Percentiles rank a stretch among this genome's conserved stretches.
phyloP scores from a whole-genome alignment of 2,329 filamentous ascomycete species.

The Aureobasidium vineae region DNA sequence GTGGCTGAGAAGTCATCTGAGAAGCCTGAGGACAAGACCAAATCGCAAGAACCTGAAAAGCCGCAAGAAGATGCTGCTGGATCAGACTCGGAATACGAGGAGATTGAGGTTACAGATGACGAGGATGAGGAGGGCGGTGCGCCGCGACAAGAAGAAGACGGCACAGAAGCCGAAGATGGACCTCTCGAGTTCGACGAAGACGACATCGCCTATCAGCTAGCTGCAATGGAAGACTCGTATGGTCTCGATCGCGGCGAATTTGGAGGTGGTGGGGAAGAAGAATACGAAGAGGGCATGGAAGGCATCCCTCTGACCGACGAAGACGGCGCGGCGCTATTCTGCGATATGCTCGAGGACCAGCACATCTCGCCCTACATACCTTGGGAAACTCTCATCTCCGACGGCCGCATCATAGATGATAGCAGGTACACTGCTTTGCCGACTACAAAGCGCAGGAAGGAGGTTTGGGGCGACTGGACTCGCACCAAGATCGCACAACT shows the following conservation, averaged over 20 bases:
- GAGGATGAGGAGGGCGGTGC: constrained; percentile 48
- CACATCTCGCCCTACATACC: constrained; percentile 81
- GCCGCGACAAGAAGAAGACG: constrained; percentile 45
- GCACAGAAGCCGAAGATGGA: constrained; percentile 46
- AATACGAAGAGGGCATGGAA: constrained; percentile 69
- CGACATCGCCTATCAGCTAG: constrained; percentile 89
- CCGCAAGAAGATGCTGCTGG: constrained; percentile 38
- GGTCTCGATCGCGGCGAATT: constrained; percentile 75
- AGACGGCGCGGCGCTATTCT: constrained; percentile 76
- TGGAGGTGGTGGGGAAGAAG: constrained; percentile 56
- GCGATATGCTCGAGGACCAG: constrained; percentile 79
- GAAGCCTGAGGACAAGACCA: constrained; percentile 28
- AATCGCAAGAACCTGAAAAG: constrained; percentile 7
- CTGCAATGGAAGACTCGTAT: constrained; percentile 84
- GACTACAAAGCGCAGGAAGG: constrained; percentile 77
- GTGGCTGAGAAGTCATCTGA: constrained; percentile 30
- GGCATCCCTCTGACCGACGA: constrained; percentile 69
- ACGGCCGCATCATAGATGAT: constrained; percentile 68
- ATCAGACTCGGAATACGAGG: constrained; percentile 61
- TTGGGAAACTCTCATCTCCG: constrained; percentile 84
- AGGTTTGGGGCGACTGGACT: constrained; percentile 82
- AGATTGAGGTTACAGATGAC: constrained; percentile 68
- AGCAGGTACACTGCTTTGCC: constrained; percentile 78
- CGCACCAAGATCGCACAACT: constrained; percentile 70
- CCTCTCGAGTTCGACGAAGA: constrained; percentile 84